Percentiles rank a stretch among this genome's conserved stretches.
Evolutionary conservation across 2,329 filamentous ascomycete species (phyloP).

Genomic region (Aspergillus sojae): DNA sequence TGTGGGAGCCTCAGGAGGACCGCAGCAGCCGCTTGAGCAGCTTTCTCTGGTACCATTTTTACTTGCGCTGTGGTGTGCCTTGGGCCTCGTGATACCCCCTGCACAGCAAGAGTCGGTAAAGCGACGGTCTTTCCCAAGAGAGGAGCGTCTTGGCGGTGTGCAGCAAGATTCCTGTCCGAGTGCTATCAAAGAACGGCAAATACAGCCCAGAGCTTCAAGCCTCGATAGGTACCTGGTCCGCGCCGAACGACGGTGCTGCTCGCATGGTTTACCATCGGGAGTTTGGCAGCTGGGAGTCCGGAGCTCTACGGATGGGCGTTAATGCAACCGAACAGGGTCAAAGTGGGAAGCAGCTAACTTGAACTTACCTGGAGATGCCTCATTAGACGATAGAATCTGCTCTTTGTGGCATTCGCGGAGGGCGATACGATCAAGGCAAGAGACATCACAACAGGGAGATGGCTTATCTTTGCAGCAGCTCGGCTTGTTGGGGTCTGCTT

Average conservation of each 20-base stretch:
- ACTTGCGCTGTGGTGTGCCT: neutral
- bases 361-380: slow-evolving; percentile 4
- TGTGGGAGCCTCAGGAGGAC: neutral
- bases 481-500: slow-evolving; percentile 9
- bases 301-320: neutral
- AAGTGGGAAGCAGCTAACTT: neutral
- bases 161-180: slow-evolving; percentile 58
- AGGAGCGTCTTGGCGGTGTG: slow-evolving; percentile 21
- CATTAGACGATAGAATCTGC: neutral
- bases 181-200: slow-evolving; percentile 56
- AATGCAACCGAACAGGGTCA: slow-evolving; percentile 1
- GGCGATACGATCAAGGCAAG: slow-evolving; percentile 51
- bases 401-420: slow-evolving; percentile 42
- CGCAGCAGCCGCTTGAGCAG: neutral
- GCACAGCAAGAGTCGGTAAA: slow-evolving; percentile 14
- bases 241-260: slow-evolving; percentile 38
- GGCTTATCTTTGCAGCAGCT: slow-evolving; percentile 48
- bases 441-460: slow-evolving; percentile 47
- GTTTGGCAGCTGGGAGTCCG: slow-evolving; percentile 6
- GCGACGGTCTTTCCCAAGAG: slow-evolving; percentile 2
- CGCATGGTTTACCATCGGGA: slow-evolving; percentile 38
- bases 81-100: slow-evolving; percentile 1
- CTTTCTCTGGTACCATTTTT: neutral
- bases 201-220: slow-evolving; percentile 55
- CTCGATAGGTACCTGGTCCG: slow-evolving; percentile 46